A percentile compares a stretch with the other conserved stretches of the same genome.
These are phyloP conservation scores for Suhomyces atakaporum DNA, from an alignment of 1,139 yeast species.

Conservation along the genomic window DNA sequence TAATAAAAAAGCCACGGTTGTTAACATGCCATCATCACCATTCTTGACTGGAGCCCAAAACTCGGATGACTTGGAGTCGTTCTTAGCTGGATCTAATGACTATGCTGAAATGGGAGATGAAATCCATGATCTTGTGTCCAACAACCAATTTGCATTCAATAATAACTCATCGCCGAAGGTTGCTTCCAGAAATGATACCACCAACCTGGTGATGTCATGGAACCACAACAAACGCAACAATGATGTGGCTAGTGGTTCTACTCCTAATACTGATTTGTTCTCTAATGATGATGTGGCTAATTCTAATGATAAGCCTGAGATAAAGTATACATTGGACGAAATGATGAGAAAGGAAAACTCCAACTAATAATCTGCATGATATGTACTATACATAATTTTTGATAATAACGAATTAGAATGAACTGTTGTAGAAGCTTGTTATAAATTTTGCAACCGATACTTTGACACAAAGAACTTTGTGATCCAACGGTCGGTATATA, in stretches of 20 bases:
- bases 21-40: slow-evolving; percentile 50
- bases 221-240: slow-evolving; percentile 16
- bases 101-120: slow-evolving; percentile 21
- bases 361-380: slow-evolving; percentile 8
- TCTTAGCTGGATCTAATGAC: slow-evolving; percentile 18
- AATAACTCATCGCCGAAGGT: slow-evolving; percentile 27
- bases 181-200: slow-evolving; percentile 43
- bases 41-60: slow-evolving; percentile 21
- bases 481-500: slow-evolving; percentile 1
- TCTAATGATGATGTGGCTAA: slow-evolving; percentile 27
- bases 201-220: slow-evolving; percentile 39
- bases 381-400: slow-evolving; percentile 3
- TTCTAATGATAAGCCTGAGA: slow-evolving; percentile 6
- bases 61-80: slow-evolving; percentile 21
- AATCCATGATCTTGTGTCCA: slow-evolving; percentile 20
- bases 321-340: slow-evolving; percentile 9
- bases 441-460: slow-evolving; percentile 6
- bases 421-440: not conserved
- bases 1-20: slow-evolving; percentile 26
- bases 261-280: slow-evolving; percentile 38
- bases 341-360: slow-evolving; percentile 7
- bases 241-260: slow-evolving; percentile 25
- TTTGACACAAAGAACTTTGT: not conserved
- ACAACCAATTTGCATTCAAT: slow-evolving; percentile 15
- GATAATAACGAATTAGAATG: slow-evolving; percentile 1